Conservation (phyloP, 768 basidiomycete genomes). For the Vararia minispora region DNA sequence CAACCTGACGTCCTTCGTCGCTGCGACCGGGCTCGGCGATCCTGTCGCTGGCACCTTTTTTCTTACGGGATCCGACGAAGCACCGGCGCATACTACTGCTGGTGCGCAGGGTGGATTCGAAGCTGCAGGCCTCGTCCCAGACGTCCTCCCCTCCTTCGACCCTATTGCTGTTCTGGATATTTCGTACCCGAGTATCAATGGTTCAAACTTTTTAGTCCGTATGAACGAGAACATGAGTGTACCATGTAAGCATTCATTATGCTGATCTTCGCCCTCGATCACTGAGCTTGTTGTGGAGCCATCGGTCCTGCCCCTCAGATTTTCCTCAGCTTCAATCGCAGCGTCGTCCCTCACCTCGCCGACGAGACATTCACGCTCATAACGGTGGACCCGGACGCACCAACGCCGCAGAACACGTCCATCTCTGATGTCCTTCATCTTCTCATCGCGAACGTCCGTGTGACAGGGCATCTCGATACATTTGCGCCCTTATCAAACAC, state of each 20-base stretch:
- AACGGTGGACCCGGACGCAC: conserved; percentile 24
- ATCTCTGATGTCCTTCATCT: conserved; percentile 21
- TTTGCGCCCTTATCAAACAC: conserved; percentile 16
- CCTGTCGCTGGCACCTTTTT: background rate
- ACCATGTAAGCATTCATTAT: too few relatives aligned
- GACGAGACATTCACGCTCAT: conserved; percentile 20
- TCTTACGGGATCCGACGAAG: background rate
- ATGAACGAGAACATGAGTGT: too few relatives aligned
- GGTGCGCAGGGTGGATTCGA: background rate
- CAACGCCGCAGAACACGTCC: conserved; percentile 19
- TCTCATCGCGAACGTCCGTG: conserved; percentile 17
- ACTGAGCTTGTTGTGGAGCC: background rate
- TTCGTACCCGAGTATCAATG: too few relatives aligned
- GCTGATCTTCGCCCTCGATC: too few relatives aligned
- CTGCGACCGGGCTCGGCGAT: background rate
- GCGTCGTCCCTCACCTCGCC: background rate
- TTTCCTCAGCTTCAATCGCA: conserved; percentile 8
- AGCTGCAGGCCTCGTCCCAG: background rate
- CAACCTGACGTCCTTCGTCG: background rate
- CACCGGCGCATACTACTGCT: background rate
- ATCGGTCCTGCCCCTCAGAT: conserved; percentile 6
- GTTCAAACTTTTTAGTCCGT: too few relatives aligned
- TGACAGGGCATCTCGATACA: conserved; percentile 7
- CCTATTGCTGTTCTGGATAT: conserved; percentile 1
- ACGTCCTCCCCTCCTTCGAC: background rate